Conservation (phyloP, 202 grass and related monocot species). For the Bolboschoenoplectus hybrid region DNA sequence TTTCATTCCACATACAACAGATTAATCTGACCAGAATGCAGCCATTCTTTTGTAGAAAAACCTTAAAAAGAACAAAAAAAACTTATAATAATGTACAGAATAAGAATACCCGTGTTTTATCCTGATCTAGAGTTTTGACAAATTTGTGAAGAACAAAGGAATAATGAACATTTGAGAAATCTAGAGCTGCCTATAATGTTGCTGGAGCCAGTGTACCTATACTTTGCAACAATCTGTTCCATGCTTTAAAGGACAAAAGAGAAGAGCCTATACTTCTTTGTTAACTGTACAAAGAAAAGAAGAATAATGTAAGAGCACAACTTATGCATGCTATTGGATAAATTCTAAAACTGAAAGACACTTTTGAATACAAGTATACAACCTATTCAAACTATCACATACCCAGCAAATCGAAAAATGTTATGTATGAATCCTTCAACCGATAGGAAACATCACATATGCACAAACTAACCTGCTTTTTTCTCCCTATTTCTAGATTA, state of each 20-base stretch:
- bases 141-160: conserved; percentile 25
- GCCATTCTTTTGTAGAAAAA: conserved; percentile 26
- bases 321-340: neutral
- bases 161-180: conserved; percentile 24
- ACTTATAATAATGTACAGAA: conserved; percentile 34
- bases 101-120: neutral
- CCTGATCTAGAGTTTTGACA: conserved; percentile 35
- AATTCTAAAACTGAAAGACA: conserved; percentile 15
- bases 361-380: neutral
- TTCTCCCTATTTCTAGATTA: neutral
- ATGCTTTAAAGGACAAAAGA: neutral
- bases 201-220: conserved; percentile 16
- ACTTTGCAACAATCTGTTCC: conserved; percentile 24
- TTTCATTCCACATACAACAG: neutral
- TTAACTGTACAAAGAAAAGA: conserved; percentile 15
- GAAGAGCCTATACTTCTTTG: conserved; percentile 16
- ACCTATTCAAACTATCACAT: neutral
- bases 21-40: conserved; percentile 2
- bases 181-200: conserved; percentile 29
- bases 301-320: conserved; percentile 23
- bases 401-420: neutral
- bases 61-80: conserved; percentile 12
- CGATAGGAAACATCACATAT: neutral
- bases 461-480: neutral
- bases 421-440: neutral